A percentile compares a stretch with the other conserved stretches of the same genome.
Evolutionary conservation across 2,329 filamentous ascomycete species (phyloP).

Genomic region (Chaetothyriales sp.): DNA sequence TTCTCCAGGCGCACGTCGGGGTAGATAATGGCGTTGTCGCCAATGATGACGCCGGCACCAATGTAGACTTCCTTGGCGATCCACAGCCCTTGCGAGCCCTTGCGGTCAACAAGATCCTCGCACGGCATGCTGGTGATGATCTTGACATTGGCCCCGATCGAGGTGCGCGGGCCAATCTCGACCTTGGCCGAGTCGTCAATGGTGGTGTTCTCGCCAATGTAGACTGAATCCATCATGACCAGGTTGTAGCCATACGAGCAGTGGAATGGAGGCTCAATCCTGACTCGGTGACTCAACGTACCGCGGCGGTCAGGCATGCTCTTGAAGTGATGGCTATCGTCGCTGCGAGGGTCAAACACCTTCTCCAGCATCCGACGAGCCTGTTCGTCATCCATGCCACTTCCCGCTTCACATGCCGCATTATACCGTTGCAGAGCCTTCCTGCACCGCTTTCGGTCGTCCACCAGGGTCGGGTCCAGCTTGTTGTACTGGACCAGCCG

Average conservation of each 20-base stretch:
- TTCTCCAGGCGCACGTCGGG: slow-evolving; percentile 29
- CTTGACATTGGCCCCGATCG: slow-evolving; percentile 69
- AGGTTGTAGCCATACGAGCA: slow-evolving; percentile 97
- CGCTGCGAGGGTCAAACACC: slow-evolving; percentile 54
- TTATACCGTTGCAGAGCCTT: slow-evolving; percentile 76
- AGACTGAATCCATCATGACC: slow-evolving; percentile 67
- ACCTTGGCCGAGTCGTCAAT: slow-evolving; percentile 78
- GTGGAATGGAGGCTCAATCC: slow-evolving; percentile 74
- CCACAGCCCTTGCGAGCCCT: slow-evolving; percentile 58
- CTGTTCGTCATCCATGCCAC: slow-evolving; percentile 44
- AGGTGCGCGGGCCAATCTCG: slow-evolving; percentile 54
- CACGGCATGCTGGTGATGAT: slow-evolving; percentile 64
- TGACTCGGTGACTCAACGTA: slow-evolving; percentile 56
- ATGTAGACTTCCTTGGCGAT: slow-evolving; percentile 59
- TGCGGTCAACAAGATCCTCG: slow-evolving; percentile 56
- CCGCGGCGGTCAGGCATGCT: slow-evolving; percentile 31
- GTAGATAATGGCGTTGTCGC: slow-evolving; percentile 44
- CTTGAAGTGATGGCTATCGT: slow-evolving; percentile 50
- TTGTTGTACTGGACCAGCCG: slow-evolving; percentile 63
- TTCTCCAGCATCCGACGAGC: slow-evolving; percentile 35
- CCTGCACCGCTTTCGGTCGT: slow-evolving; percentile 74
- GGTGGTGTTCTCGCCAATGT: slow-evolving; percentile 67
- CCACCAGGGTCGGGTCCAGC: slow-evolving; percentile 59
- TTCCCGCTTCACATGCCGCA: slow-evolving; percentile 53
- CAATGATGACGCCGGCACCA: slow-evolving; percentile 55